A percentile compares a stretch with the other conserved stretches of the same genome.
These are phyloP conservation scores for Aspergillus fischeri DNA, from an alignment of 2,329 filamentous ascomycete genomes.

Conservation along the genomic window DNA sequence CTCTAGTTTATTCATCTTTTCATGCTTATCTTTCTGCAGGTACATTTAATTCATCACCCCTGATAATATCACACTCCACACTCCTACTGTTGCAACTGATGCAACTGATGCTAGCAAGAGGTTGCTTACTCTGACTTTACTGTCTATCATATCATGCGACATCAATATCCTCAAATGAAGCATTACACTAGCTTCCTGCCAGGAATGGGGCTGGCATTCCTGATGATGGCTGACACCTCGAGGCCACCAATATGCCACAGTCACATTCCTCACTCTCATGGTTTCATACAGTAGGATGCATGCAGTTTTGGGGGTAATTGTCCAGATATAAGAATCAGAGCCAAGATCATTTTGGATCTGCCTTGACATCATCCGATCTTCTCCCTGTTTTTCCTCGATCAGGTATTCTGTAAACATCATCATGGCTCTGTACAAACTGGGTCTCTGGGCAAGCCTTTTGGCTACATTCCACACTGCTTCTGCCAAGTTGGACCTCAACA, in stretches of 20 bases:
- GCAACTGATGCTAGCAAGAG: background rate
- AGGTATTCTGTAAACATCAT: slow-evolving; percentile 17
- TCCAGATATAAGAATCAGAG: background rate
- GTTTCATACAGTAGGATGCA: too few relatives aligned
- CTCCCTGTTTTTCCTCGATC: background rate
- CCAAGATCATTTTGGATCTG: too few relatives aligned
- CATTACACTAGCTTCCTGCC: too few relatives aligned
- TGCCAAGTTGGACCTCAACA: background rate
- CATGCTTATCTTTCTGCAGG: background rate
- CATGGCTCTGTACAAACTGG: background rate
- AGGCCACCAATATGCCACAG: background rate
- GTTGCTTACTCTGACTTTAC: background rate
- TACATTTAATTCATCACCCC: background rate
- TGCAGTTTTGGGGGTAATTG: background rate
- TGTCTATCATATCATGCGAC: background rate
- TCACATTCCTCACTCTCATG: background rate
- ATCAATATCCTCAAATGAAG: background rate
- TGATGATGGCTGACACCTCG: background rate
- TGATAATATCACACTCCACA: background rate
- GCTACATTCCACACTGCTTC: background rate
- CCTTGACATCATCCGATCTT: background rate
- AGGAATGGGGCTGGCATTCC: background rate
- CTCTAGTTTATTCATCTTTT: background rate
- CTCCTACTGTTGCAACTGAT: background rate
- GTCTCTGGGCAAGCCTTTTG: background rate